These are phyloP conservation scores for Solanum sitiens DNA, from an alignment of 257 asterid species.

Conservation along the genomic window DNA sequence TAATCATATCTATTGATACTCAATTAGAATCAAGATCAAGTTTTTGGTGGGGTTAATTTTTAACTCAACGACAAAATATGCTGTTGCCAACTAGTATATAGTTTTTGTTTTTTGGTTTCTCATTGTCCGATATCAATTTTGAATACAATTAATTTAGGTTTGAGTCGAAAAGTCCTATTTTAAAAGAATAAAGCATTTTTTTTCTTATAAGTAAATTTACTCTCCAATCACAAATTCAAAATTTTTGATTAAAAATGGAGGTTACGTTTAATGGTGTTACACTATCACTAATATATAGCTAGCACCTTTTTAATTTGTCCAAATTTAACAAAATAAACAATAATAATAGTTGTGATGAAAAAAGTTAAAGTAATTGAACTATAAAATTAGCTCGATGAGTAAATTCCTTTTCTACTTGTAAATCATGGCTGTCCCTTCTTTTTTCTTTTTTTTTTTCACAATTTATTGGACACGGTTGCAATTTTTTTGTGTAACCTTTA, in stretches of 20 bases:
- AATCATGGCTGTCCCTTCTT: conserved; percentile 9
- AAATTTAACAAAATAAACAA: background rate
- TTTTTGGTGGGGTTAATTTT: conserved; percentile 3
- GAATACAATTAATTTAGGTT: fast-evolving
- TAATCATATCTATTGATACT: background rate
- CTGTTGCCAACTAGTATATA: conserved; percentile 33
- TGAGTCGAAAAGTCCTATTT: fast-evolving
- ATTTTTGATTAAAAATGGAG: background rate
- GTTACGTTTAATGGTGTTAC: too few relatives aligned
- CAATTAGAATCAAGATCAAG: background rate
- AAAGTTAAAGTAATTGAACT: background rate
- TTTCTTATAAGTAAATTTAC: fast-evolving
- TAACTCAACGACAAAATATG: conserved; percentile 19
- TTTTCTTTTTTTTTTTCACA: background rate
- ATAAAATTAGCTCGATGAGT: conserved; percentile 1
- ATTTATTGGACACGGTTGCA: background rate
- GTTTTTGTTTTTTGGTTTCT: background rate
- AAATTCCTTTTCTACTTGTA: conserved; percentile 16
- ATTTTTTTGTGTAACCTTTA: background rate
- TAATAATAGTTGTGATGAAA: background rate
- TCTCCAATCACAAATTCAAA: fast-evolving
- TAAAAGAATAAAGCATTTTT: fast-evolving
- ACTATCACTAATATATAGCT: conserved; percentile 4
- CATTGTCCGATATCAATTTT: background rate
- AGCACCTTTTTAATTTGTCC: background rate